Evolutionary conservation across 331 rosid genomes (phyloP).

Genomic region (Malus hybrid): DNA sequence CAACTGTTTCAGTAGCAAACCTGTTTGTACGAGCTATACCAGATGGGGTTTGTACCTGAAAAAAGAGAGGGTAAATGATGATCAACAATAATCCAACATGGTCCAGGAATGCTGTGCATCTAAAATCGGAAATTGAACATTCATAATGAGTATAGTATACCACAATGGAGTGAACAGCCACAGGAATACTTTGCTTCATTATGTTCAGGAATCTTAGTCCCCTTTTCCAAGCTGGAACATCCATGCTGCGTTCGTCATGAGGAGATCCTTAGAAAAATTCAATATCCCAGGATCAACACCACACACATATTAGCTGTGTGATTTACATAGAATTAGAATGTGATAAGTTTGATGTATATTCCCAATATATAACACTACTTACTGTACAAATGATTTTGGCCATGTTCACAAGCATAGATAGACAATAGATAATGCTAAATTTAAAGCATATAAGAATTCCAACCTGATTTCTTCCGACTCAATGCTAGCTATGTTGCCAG

Average conservation of each 20-base stretch:
- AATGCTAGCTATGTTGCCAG: conserved; percentile 67
- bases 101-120: not conserved
- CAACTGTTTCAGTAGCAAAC: conserved; percentile 94
- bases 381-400: not conserved
- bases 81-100: not conserved
- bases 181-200: conserved; percentile 58
- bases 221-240: conserved; percentile 83
- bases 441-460: conserved; percentile 27
- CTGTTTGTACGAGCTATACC: conserved; percentile 88
- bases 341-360: not conserved
- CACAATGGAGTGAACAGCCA: conserved; percentile 96
- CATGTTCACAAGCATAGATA: not conserved
- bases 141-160: conserved; percentile 32
- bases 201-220: conserved; percentile 63
- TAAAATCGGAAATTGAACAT: not conserved
- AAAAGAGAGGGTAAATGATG: conserved; percentile 11
- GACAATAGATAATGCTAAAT: not conserved
- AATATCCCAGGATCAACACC: conserved; percentile 93
- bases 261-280: conserved; percentile 98
- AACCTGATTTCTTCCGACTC: conserved; percentile 97
- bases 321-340: conserved; percentile 16
- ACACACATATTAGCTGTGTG: conserved; percentile 28
- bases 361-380: not conserved
- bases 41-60: conserved; percentile 84
- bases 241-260: conserved; percentile 99